These are phyloP conservation scores for Salvia splendens DNA, from an alignment of 257 asterid species.

Conservation along the genomic window DNA sequence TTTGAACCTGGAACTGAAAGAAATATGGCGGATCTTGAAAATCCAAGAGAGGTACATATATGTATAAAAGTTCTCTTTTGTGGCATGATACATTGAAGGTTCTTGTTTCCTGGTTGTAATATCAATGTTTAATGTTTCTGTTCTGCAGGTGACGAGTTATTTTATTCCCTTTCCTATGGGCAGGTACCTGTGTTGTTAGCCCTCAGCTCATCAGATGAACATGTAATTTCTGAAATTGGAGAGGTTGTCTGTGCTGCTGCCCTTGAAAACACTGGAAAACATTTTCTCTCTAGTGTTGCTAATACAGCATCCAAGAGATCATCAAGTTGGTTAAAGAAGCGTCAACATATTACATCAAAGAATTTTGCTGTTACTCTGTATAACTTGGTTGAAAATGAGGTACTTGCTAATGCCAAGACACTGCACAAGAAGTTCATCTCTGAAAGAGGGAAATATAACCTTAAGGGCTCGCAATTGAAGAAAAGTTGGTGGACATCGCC, in stretches of 20 bases:
- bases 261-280: conserved; percentile 58
- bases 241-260: conserved; percentile 79
- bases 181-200: conserved; percentile 81
- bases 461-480: conserved; percentile 43
- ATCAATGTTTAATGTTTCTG: conserved; percentile 54
- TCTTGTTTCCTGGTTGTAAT: conserved; percentile 39
- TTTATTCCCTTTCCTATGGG: conserved; percentile 79
- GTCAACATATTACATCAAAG: conserved; percentile 53
- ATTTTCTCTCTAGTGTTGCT: conserved; percentile 35
- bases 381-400: conserved; percentile 59
- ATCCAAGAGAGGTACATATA: conserved; percentile 68
- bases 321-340: conserved; percentile 53
- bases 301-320: conserved; percentile 40
- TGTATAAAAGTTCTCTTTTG: conserved; percentile 12
- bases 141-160: conserved; percentile 89
- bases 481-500: conserved; percentile 59
- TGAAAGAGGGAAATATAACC: conserved; percentile 47
- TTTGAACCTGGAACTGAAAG: conserved; percentile 73
- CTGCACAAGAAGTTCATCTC: conserved; percentile 55
- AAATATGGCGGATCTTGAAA: conserved; percentile 69
- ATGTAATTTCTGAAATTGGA: conserved; percentile 60
- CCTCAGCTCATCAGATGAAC: conserved; percentile 64
- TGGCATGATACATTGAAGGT: conserved; percentile 18
- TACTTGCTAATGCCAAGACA: conserved; percentile 51
- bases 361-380: conserved; percentile 62